phyloP scores from a whole-genome alignment of 257 asterid species.

The Paraleonurus japonicus region DNA sequence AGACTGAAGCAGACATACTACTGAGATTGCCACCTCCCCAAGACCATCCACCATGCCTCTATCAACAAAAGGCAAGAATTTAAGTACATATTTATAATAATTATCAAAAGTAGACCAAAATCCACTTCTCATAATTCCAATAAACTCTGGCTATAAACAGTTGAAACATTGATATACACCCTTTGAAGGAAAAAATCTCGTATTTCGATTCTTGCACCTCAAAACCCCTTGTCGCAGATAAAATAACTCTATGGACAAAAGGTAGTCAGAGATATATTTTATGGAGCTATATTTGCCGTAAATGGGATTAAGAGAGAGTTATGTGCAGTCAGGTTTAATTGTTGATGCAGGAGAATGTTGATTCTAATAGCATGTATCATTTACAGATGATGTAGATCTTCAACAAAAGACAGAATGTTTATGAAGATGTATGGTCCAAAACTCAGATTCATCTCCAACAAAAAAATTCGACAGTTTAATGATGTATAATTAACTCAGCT shows the following conservation, averaged over 20 bases:
- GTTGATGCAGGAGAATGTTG: neutral
- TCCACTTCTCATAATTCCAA: neutral
- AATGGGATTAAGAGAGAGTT: neutral
- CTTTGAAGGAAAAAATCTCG: neutral
- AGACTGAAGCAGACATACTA: slow-evolving; percentile 99
- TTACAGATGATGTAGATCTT: neutral
- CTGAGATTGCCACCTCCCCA: slow-evolving; percentile 99
- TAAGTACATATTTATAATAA: neutral
- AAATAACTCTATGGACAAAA: neutral
- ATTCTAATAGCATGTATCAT: neutral
- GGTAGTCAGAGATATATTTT: slow-evolving; percentile 1
- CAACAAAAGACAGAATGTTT: neutral
- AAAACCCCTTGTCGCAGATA: neutral
- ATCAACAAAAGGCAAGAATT: slow-evolving; percentile 23
- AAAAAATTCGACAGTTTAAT: neutral
- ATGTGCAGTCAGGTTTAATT: neutral
- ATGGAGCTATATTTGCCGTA: neutral
- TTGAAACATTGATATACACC: neutral
- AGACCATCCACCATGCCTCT: slow-evolving; percentile 98
- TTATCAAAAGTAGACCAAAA: slow-evolving; percentile 19
- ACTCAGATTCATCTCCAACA: neutral
- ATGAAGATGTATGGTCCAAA: neutral
- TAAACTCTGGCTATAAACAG: slow-evolving; percentile 6
- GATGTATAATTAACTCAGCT: neutral
- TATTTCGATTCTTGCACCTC: neutral